phyloP scores from a whole-genome alignment of 768 basidiomycete species.

The Lactarius deliciosus region DNA sequence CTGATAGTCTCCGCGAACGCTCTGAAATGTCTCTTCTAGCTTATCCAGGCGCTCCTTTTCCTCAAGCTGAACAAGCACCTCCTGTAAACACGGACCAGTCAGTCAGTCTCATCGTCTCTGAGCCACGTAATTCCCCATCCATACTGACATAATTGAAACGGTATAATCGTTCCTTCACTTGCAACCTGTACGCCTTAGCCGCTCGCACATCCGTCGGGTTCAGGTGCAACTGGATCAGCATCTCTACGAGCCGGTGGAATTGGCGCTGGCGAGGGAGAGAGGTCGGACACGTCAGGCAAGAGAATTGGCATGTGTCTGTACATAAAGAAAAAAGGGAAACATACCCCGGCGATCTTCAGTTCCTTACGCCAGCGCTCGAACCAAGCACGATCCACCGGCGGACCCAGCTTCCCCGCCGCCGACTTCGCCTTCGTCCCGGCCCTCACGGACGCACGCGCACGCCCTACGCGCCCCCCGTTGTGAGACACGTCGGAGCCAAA shows the following conservation, averaged over 20 bases:
- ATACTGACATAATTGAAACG: conserved; percentile 88
- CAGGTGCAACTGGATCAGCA: conserved; percentile 76
- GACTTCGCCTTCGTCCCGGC: conserved; percentile 25
- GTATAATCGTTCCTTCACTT: conserved; percentile 93
- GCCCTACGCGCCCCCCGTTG: conserved; percentile 42
- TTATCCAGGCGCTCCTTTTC: conserved; percentile 85
- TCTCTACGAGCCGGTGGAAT: conserved; percentile 89
- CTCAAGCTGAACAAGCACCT: conserved; percentile 84
- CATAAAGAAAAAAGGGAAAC: background rate
- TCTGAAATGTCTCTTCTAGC: conserved; percentile 90
- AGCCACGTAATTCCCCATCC: background rate
- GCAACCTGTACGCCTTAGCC: conserved; percentile 71
- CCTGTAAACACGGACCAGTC: conserved; percentile 46
- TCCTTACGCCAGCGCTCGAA: conserved; percentile 76
- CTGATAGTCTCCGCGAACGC: conserved; percentile 79
- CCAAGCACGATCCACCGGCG: conserved; percentile 77
- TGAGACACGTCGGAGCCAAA: conserved; percentile 46
- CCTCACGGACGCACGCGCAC: conserved; percentile 31
- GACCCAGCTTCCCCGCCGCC: conserved; percentile 63
- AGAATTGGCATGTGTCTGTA: background rate
- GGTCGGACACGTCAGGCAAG: background rate
- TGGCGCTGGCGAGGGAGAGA: conserved; percentile 62
- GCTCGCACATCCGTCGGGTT: conserved; percentile 57
- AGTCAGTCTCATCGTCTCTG: background rate
- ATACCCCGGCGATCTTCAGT: conserved; percentile 86